Evolutionary conservation across 306 rosid species (phyloP), one percentile per base, ranked within the genome.

Genomic region (Fragaria nilgerrensis): DNA sequence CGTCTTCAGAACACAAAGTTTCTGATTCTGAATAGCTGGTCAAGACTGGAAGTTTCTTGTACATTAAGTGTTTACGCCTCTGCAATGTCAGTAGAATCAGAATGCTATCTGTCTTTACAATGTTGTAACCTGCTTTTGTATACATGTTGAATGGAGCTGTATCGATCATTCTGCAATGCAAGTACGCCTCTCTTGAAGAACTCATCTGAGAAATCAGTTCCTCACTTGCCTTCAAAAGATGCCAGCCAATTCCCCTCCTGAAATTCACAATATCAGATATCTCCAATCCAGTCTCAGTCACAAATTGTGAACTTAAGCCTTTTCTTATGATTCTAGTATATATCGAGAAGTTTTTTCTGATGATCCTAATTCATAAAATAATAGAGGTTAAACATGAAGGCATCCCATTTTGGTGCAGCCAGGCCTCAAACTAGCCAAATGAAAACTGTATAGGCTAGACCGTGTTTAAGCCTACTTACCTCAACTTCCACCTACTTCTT

Each of bases 161-260:
- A 72, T 95, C 97, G 43, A 92, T 90, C 85, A 89, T 89, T 89
- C 98, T 83, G 82, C 98, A 95, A 77, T 92, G 97, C 87, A 92
- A 84, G 84, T 92, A 92, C 76, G 83, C 90, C 76, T 92, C 97
- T 74, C 86, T 85, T 78, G 96, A 74, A 58, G 88, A 80, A 85
- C 86, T 89, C 92, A 87, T 86, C 82, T 71, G 87, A 52, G 90
- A 89, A 72, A 92, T 89, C 61, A 95, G 79, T 73, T 95, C 97
- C 84, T 95, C 98, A 58, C 97, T 81, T 45, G 97, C 97, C 87
- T 88, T 89, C 58, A 95, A 85, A 85, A 95, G 97, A 89, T 92
- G 98, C 98, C 97, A 89, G 61, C 98, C 98, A 76, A 95, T 90
- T 79, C 93, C 97, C 86, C 91, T 95, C 90, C 98, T 95, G 90